phyloP scores from a whole-genome alignment of 2,329 filamentous ascomycete species.

The Apiospora marii region DNA sequence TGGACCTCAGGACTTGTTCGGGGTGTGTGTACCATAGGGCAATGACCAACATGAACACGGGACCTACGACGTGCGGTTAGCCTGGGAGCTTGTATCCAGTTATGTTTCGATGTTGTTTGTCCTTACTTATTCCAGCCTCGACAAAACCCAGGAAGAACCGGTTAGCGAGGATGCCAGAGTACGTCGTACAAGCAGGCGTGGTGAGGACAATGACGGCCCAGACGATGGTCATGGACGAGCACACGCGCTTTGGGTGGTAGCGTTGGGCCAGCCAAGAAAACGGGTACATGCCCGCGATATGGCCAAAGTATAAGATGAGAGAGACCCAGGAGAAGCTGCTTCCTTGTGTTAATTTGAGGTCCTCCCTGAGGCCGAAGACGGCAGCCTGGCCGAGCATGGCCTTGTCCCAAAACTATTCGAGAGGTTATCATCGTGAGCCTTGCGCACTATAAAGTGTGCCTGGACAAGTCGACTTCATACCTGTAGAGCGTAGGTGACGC shows the following conservation, averaged over 20 bases:
- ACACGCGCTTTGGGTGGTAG: conserved; percentile 40
- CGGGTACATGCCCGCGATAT: conserved; percentile 42
- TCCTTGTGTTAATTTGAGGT: conserved; percentile 38
- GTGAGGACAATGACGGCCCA: conserved; percentile 44
- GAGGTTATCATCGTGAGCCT: conserved; percentile 24
- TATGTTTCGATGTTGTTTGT: too few species aligned
- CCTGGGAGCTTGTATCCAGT: background rate
- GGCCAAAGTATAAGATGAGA: conserved; percentile 46
- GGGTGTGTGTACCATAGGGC: conserved; percentile 49
- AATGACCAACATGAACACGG: conserved; percentile 47
- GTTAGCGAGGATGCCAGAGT: conserved; percentile 42
- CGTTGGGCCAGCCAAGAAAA: conserved; percentile 41
- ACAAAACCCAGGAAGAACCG: conserved; percentile 48
- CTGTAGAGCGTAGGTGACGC: conserved; percentile 39
- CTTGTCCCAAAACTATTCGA: conserved; percentile 40
- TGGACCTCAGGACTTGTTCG: conserved; percentile 47
- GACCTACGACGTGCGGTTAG: conserved; percentile 26
- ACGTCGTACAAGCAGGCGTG: conserved; percentile 44
- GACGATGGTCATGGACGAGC: conserved; percentile 39
- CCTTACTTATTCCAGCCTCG: conserved; percentile 41
- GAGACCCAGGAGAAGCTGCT: conserved; percentile 42
- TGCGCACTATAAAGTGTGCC: background rate
- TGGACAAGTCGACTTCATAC: background rate
- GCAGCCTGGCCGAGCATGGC: conserved; percentile 38
- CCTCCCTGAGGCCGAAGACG: conserved; percentile 41